phyloP scores from a whole-genome alignment of 2,329 filamentous ascomycete genomes.

The Alternaria tenuissima region DNA sequence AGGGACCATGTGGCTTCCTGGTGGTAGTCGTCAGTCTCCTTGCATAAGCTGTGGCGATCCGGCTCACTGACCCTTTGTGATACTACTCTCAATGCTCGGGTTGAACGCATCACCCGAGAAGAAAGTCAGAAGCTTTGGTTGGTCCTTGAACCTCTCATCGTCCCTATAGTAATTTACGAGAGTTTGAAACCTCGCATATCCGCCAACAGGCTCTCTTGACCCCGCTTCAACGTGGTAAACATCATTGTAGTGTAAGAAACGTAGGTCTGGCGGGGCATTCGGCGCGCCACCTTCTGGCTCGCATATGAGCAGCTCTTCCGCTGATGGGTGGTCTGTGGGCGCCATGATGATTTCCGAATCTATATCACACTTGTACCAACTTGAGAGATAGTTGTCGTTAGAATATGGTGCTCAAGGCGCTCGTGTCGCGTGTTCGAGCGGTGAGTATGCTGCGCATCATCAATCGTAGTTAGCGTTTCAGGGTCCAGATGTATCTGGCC shows the following conservation, averaged over 20 bases:
- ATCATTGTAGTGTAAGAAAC: constrained; percentile 92
- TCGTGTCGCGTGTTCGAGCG: constrained; percentile 31
- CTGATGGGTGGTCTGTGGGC: constrained; percentile 33
- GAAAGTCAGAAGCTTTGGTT: constrained; percentile 75
- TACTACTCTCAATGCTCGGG: constrained; percentile 84
- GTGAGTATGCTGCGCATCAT: constrained; percentile 32
- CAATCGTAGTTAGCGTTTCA: constrained; percentile 27
- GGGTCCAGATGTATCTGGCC: constrained; percentile 39
- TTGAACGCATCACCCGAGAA: constrained; percentile 96
- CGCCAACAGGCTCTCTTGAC: constrained; percentile 84
- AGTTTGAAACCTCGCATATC: constrained; percentile 80
- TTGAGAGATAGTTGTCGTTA: constrained; percentile 1
- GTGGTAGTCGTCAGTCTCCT: not conserved
- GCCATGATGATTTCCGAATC: constrained; percentile 31
- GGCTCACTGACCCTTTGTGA: constrained; percentile 74
- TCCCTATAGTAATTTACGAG: constrained; percentile 77
- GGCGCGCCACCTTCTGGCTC: constrained; percentile 54
- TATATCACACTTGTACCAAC: not conserved
- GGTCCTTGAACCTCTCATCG: constrained; percentile 66
- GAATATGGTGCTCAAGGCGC: constrained; percentile 10
- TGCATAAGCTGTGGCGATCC: not conserved
- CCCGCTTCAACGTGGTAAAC: constrained; percentile 85
- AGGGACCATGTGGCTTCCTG: constrained; percentile 84
- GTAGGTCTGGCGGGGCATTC: constrained; percentile 69
- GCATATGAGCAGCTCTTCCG: constrained; percentile 51